These are phyloP conservation scores for Eryngium alpinum DNA, from an alignment of 140 eudicot species.

Conservation along the genomic window DNA sequence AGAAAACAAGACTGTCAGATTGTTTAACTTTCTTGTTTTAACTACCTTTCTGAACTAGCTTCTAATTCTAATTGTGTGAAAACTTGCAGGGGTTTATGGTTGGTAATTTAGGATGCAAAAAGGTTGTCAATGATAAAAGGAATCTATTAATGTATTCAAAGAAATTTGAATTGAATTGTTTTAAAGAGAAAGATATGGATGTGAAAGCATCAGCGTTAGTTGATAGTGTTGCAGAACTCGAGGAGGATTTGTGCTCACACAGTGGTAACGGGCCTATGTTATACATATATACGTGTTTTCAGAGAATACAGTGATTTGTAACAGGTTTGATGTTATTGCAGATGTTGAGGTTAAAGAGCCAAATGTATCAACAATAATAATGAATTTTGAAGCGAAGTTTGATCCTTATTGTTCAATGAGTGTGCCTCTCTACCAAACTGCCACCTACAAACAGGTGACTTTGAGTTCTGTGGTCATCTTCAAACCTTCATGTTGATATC, in stretches of 20 bases:
- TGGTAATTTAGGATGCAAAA: conserved; percentile 28
- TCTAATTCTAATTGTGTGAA: not conserved
- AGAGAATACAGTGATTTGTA: not conserved
- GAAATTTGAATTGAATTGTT: conserved; percentile 43
- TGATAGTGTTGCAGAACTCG: conserved; percentile 41
- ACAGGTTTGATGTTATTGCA: conserved; percentile 6
- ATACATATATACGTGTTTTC: not conserved
- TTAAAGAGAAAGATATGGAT: conserved; percentile 59
- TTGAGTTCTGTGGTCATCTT: not conserved
- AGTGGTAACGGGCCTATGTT: not conserved
- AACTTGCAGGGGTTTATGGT: conserved; percentile 19
- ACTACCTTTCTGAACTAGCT: no score
- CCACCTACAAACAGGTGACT: conserved; percentile 84
- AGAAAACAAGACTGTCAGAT: no score
- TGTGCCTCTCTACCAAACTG: conserved; percentile 88
- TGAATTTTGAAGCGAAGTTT: conserved; percentile 75
- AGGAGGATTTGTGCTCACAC: conserved; percentile 35
- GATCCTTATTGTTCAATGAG: conserved; percentile 87
- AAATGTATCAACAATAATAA: conserved; percentile 76
- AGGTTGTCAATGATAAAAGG: conserved; percentile 16
- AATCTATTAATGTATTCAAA: conserved; percentile 10
- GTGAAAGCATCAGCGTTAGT: conserved; percentile 42
- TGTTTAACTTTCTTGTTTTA: no score
- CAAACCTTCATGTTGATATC: not conserved
- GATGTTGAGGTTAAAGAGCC: conserved; percentile 48